Percentiles rank a stretch among this genome's conserved stretches.
phyloP scores from a whole-genome alignment of 768 basidiomycete species.

The Auriscalpium vulgare region DNA sequence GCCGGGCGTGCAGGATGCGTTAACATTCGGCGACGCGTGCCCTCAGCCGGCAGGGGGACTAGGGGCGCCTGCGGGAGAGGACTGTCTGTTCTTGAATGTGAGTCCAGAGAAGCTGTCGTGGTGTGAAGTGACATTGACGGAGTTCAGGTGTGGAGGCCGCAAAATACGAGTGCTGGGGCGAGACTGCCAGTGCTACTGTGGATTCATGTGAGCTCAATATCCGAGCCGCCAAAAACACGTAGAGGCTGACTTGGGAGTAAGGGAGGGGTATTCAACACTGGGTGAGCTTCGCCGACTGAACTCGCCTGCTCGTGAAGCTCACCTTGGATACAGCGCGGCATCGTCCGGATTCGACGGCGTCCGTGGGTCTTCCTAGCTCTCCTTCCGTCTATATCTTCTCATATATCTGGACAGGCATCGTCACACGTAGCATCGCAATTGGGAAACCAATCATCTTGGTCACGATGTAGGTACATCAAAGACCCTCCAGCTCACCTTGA shows the following conservation, averaged over 20 bases:
- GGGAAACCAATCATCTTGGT: slow-evolving; percentile 52
- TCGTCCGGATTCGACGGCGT: slow-evolving; percentile 40
- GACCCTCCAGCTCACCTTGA: background rate
- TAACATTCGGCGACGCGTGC: slow-evolving; percentile 46
- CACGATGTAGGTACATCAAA: slow-evolving; percentile 28
- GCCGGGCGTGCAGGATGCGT: slow-evolving; percentile 31
- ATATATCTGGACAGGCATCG: slow-evolving; percentile 29
- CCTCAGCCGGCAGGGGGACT: slow-evolving; percentile 36
- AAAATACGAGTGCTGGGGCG: slow-evolving; percentile 14
- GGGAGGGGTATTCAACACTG: slow-evolving; percentile 42
- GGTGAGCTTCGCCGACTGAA: slow-evolving; percentile 25
- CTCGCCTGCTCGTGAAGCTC: too few species aligned
- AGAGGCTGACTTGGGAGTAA: slow-evolving; percentile 13
- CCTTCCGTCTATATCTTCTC: background rate
- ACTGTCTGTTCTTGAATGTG: slow-evolving; percentile 51
- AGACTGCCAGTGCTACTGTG: slow-evolving; percentile 27
- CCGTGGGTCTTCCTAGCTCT: slow-evolving; percentile 23
- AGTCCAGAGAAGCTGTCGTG: background rate
- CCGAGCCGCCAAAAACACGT: background rate
- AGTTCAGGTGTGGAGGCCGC: slow-evolving; percentile 24
- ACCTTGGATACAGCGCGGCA: slow-evolving; percentile 32
- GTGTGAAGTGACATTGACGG: background rate
- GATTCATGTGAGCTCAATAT: slow-evolving; percentile 23
- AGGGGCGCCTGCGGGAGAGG: slow-evolving; percentile 40
- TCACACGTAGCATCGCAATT: slow-evolving; percentile 37